Percentiles rank a stretch among this genome's conserved stretches.
These are phyloP conservation scores for Porphyrellus cyaneotinctus DNA, from an alignment of 768 basidiomycete genomes.

Conservation along the genomic window DNA sequence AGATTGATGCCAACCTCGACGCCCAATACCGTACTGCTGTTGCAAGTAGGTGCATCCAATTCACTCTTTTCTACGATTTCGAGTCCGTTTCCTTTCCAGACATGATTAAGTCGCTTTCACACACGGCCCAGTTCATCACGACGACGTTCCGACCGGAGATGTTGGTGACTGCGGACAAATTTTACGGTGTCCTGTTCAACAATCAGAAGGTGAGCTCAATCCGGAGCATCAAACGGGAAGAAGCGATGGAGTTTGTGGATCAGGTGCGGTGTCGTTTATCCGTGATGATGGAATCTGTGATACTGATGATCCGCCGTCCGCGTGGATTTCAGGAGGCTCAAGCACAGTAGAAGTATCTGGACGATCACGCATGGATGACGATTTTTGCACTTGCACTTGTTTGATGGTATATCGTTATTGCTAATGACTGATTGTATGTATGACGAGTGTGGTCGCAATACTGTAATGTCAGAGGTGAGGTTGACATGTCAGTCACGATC, in stretches of 20 bases:
- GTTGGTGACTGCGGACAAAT: conserved; percentile 92
- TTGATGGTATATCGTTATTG: conserved; percentile 19
- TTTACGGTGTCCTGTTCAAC: conserved; percentile 95
- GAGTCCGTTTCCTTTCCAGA: conserved; percentile 10
- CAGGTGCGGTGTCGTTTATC: conserved; percentile 44
- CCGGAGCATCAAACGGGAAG: conserved; percentile 78
- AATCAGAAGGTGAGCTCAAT: conserved; percentile 94
- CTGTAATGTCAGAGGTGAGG: too few species aligned
- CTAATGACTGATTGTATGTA: conserved; percentile 11
- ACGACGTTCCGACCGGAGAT: conserved; percentile 99
- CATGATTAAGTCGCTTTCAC: conserved; percentile 91
- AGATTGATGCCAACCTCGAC: conserved; percentile 97
- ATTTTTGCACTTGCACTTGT: too few species aligned
- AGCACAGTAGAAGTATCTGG: conserved; percentile 33
- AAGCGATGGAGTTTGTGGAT: conserved; percentile 94
- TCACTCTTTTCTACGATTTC: conserved; percentile 34
- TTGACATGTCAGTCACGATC: too few species aligned
- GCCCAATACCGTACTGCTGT: conserved; percentile 98
- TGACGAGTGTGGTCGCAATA: too few species aligned
- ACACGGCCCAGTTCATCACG: conserved; percentile 92
- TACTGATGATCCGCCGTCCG: not conserved
- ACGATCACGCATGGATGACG: not conserved
- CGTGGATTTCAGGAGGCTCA: conserved; percentile 41
- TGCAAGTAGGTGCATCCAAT: conserved; percentile 55
- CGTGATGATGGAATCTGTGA: not conserved